Evolutionary conservation across 176 grass and related monocot genomes (phyloP), one percentile per base, ranked within the genome.

Genomic region (Bothriochloa decipiens): DNA sequence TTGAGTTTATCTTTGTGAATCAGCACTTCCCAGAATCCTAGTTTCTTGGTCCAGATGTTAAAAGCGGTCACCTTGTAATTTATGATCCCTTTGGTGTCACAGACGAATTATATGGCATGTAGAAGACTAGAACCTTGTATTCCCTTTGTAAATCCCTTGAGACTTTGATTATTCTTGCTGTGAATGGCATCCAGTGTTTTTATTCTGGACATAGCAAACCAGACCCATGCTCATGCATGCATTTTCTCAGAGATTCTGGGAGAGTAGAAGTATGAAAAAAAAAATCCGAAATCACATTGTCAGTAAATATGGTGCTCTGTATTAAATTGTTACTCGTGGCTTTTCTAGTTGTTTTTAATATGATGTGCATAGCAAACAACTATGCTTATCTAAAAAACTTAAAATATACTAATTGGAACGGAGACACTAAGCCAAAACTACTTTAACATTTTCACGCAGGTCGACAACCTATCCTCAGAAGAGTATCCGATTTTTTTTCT

Each of bases 71-170:
- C 69, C 52, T 76, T 86, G 86, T 77, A 86, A 78, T 91, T 32
- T 84, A 85, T 83, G 74, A 83, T 82, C 74, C 70, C 75, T 83
- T 57, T 3, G 32, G 33, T 60, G 43, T 86, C 83, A 40, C 43
- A 67, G 64, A 79, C 41, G 49, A 85, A 75, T 11, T 86, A 72
- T 74, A 14, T 58, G 58, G 13, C 52, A 70, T 73, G 63, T 68
- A 42, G 23, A 64, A 64, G 26, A 29, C 27, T 29, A 28, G 12
- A 65, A 29, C 27, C 25, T 42, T 85, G 65, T 28, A 80, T 79
- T 92, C 75, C 75, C 47, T 90, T 71, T 94, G 92, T 90, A 94
- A 85, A 92, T 91, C 72, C 78, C 78, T 52, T 15, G 72, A 92
- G 61, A 65, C 42, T 78, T 87, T 83, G 2, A 73, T 80, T 78